phyloP scores from a whole-genome alignment of 148 eudicot species.

The Diospyros lotus region DNA sequence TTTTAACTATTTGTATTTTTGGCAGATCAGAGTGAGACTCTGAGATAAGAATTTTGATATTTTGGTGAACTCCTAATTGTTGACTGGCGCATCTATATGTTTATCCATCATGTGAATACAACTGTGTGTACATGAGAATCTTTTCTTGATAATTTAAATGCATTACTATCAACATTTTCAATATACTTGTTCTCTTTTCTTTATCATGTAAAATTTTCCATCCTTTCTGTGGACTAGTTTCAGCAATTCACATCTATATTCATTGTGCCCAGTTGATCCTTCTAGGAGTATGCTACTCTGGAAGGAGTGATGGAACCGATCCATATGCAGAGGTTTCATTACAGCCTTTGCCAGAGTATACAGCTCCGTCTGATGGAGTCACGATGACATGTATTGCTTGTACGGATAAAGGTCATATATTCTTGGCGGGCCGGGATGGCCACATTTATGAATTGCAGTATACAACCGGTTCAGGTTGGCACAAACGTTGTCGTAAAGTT shows the following conservation, averaged over 20 bases:
- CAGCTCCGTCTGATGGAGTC: constrained; percentile 85
- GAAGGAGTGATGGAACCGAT: constrained; percentile 80
- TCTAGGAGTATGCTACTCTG: constrained; percentile 94
- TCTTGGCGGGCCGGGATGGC: constrained; percentile 96
- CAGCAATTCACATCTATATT: constrained; percentile 7
- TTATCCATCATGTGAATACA: background rate
- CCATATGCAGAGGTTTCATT: constrained; percentile 90
- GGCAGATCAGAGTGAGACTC: background rate
- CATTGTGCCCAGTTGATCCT: constrained; percentile 64
- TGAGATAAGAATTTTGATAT: background rate
- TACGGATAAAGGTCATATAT: constrained; percentile 75
- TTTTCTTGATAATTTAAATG: background rate
- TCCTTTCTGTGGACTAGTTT: background rate
- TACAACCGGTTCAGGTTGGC: constrained; percentile 87
- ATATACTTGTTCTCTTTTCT: background rate
- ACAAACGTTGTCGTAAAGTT: constrained; percentile 90
- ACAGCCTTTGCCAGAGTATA: constrained; percentile 88
- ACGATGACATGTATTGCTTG: constrained; percentile 92
- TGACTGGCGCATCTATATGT: background rate
- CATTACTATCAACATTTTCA: background rate
- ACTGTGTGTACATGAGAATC: background rate
- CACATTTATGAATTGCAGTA: constrained; percentile 90
- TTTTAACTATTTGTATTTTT: background rate
- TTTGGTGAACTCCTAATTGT: background rate
- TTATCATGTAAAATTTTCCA: background rate